Evolutionary conservation across 75 land plant genomes (phyloP).

Genomic region (Sequoia sempervirens): DNA sequence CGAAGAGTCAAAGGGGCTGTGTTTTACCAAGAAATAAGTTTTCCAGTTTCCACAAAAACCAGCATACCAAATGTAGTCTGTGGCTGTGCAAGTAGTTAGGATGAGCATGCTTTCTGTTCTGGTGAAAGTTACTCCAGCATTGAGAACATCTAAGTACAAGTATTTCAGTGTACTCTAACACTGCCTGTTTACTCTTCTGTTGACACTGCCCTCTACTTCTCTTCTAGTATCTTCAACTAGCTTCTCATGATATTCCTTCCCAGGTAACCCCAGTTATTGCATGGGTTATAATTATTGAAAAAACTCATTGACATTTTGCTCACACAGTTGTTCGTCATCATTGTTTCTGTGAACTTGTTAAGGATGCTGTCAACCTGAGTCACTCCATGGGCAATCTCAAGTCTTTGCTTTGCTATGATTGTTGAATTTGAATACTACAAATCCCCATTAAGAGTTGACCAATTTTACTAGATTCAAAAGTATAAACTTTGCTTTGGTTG

Average conservation of each 20-base stretch:
- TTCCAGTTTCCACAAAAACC: background rate
- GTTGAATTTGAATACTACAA: too few species aligned
- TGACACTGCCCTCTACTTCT: background rate
- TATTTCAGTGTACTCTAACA: background rate
- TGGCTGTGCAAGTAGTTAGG: background rate
- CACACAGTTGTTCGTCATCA: too few species aligned
- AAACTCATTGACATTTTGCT: background rate
- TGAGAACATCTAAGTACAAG: too few species aligned
- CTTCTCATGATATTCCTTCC: background rate
- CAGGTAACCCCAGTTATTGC: background rate
- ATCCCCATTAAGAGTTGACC: too few species aligned
- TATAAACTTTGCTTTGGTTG: too few species aligned
- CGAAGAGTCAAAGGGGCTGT: background rate
- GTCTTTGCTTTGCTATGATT: too few species aligned
- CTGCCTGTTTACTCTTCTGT: background rate
- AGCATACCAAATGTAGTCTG: background rate
- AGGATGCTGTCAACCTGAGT: too few species aligned
- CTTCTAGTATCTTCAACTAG: background rate
- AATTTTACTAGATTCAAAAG: too few species aligned
- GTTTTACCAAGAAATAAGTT: background rate
- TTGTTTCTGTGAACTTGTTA: too few species aligned
- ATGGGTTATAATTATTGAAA: background rate
- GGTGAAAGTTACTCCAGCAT: too few species aligned
- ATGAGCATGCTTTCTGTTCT: background rate
- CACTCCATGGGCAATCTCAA: too few species aligned